Base-by-base conservation (phyloP, 805 yeast species). In the Isabelozyma heimii region DNA sequence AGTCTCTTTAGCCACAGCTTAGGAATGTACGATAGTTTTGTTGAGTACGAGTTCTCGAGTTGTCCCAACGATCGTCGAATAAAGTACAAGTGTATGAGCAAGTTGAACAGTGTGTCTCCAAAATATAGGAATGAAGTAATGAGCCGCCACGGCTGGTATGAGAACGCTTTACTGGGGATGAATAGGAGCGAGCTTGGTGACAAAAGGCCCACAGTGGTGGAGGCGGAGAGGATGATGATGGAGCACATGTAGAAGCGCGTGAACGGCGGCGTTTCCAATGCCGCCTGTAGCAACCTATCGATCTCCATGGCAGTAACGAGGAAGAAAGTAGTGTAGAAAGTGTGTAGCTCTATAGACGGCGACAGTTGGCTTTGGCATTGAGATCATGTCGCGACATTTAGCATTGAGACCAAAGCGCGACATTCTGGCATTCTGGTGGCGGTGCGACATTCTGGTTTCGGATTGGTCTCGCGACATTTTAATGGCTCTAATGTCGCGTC, bases 141-240 rank as follows among this genome's bases (percentile, higher is more conserved):
- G 12, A 70, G 46, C 37, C 76, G 53, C 77, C 76, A 72, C 7
- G 69, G 71, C 55, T 73, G 69, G n/a, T 46, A 46, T 1, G 54
- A 30, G 26, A 68, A 53, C 10, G 66, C 59, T 52, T 58, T 59
- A 16, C 61, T 65, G 1, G 72, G 70, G 2, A 52, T 28, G 50
- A 66, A 70, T 7, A 56, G 44, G 35, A 72, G 52, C 37, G 52
- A 56, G 9, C 51, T 37, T 1, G 49, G 49, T 8, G 57, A 48
- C n/a, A 67, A 56, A 3, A 60, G 24, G 28, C 56, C 49, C 45
- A 60, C 46, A 8, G 62, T 53, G 5, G 65, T 55, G 16, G 56
- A 52, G 12, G 57, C 42, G 4, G 69, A 55, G 14, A 61, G 35
- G 4, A 56, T 49, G 12, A 63, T 20, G 1, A 68, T 66, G 12